Evolutionary conservation across 306 rosid genomes (phyloP).

Genomic region (Sicyos baderoa): DNA sequence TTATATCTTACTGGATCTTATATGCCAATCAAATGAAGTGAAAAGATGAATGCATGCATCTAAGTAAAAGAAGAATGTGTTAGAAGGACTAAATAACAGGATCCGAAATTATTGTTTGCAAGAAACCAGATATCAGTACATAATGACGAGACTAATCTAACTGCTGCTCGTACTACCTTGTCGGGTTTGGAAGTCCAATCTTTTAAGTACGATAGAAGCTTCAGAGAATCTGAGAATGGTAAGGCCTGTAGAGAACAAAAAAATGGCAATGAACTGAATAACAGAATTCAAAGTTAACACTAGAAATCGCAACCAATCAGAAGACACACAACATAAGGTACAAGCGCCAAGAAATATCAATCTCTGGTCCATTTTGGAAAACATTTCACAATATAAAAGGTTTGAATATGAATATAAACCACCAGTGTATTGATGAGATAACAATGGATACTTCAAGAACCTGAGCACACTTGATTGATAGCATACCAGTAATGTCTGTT

Average conservation of each 20-base stretch:
- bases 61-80: background rate
- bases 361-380: background rate
- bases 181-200: conserved; percentile 75
- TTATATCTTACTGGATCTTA: background rate
- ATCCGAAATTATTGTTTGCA: background rate
- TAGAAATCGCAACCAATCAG: background rate
- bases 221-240: conserved; percentile 84
- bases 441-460: background rate
- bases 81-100: background rate
- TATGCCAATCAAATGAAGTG: background rate
- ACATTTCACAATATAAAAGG: background rate
- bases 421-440: background rate
- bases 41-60: background rate
- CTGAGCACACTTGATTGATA: conserved; percentile 1
- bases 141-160: background rate
- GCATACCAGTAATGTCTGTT: conserved; percentile 79
- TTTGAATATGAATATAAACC: background rate
- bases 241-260: conserved; percentile 56
- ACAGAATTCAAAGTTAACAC: conserved; percentile 1
- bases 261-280: conserved; percentile 2
- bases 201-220: conserved; percentile 68
- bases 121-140: background rate
- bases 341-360: background rate
- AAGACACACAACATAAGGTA: background rate
- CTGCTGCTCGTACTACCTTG: conserved; percentile 40